Evolutionary conservation across 768 basidiomycete species (phyloP).

Genomic region (Kwoniella sp.): DNA sequence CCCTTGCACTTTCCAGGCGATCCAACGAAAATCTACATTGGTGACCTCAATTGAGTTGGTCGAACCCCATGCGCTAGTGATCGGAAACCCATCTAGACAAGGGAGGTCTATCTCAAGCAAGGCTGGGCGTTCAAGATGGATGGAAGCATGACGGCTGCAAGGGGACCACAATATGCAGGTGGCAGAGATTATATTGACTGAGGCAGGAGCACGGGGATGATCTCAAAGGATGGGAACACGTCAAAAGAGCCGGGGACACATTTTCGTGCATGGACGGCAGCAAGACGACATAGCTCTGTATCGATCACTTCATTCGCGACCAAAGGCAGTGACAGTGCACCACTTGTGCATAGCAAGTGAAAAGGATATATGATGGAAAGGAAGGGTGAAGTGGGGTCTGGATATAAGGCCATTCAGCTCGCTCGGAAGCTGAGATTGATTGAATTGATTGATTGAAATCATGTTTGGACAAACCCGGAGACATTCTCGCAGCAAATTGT

Average conservation of each 20-base stretch:
- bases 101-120: no score
- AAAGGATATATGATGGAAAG: not conserved
- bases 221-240: not conserved
- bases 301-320: not conserved
- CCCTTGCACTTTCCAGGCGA: no score
- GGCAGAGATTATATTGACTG: not conserved
- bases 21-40: no score
- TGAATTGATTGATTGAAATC: not conserved
- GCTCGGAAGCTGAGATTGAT: not conserved
- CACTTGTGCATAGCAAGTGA: not conserved
- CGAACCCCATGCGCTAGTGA: no score
- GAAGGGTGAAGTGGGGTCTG: no score
- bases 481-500: constrained; percentile 1
- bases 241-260: not conserved
- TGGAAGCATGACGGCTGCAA: not conserved
- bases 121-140: no score
- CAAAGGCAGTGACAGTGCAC: not conserved
- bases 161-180: not conserved
- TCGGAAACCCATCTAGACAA: no score
- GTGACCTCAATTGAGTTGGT: no score
- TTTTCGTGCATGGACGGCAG: not conserved
- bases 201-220: not conserved
- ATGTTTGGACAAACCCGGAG: not conserved
- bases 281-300: not conserved
- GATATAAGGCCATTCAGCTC: not conserved